A percentile compares a stretch with the other conserved stretches of the same genome.
Conservation (phyloP, 2,329 filamentous ascomycete genomes). For the Aureobasidium sp. region DNA sequence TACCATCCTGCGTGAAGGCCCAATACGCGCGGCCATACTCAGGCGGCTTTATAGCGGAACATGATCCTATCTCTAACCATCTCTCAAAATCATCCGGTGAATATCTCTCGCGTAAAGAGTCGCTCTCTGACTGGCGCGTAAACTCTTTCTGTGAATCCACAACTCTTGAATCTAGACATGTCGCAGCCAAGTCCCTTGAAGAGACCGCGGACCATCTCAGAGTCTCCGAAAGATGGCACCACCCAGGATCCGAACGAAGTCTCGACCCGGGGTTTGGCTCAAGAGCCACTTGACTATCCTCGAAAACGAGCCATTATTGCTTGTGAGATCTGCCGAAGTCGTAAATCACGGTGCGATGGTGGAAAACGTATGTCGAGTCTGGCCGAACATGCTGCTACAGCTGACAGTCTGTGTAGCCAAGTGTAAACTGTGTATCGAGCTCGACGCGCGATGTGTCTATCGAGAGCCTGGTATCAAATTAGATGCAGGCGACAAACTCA, state of each 20-base stretch:
- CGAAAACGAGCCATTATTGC: slow-evolving; percentile 29
- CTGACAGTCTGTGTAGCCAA: slow-evolving; percentile 54
- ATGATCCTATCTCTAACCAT: background rate
- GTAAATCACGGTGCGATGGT: slow-evolving; percentile 30
- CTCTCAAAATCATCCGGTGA: background rate
- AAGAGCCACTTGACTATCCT: slow-evolving; percentile 28
- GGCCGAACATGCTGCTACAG: background rate
- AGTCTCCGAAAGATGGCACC: background rate
- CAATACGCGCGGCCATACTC: background rate
- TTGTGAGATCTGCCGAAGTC: slow-evolving; percentile 28
- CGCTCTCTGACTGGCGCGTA: background rate
- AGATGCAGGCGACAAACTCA: slow-evolving; percentile 79
- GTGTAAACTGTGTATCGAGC: slow-evolving; percentile 74
- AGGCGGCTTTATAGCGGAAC: background rate
- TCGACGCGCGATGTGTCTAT: slow-evolving; percentile 77
- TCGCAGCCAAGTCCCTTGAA: slow-evolving; percentile 6
- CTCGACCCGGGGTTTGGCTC: background rate
- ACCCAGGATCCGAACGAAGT: background rate
- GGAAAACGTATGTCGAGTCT: slow-evolving; percentile 16
- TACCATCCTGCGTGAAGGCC: background rate
- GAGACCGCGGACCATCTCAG: slow-evolving; percentile 1
- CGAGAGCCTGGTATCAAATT: slow-evolving; percentile 81
- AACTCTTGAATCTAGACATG: background rate
- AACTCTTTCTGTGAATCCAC: background rate
- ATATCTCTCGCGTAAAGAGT: background rate